phyloP scores from a whole-genome alignment of 768 basidiomycete genomes.

The Dentipellis sp. region DNA sequence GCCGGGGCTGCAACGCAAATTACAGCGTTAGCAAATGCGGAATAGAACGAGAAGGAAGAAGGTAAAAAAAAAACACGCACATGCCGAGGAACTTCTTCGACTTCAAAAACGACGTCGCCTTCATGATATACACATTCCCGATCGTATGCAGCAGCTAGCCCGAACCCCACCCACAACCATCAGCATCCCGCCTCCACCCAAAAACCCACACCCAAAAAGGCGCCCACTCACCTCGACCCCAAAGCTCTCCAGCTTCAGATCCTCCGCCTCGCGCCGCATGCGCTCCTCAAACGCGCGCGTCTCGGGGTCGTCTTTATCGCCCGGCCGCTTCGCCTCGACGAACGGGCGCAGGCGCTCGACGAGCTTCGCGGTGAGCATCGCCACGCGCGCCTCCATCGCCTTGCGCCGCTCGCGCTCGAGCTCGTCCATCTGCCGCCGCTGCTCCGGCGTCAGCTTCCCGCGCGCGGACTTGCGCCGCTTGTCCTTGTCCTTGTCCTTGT shows the following conservation, averaged over 20 bases:
- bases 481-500: slow-evolving; percentile 25
- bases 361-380: slow-evolving; percentile 68
- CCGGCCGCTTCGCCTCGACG: slow-evolving; percentile 82
- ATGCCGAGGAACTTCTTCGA: slow-evolving; percentile 86
- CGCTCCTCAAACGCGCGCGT: slow-evolving; percentile 67
- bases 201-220: neutral
- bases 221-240: slow-evolving; percentile 74
- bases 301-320: slow-evolving; percentile 75
- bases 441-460: slow-evolving; percentile 66
- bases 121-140: slow-evolving; percentile 87
- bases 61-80: slow-evolving; percentile 34
- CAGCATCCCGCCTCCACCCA: neutral
- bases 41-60: slow-evolving; percentile 1
- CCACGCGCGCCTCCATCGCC: slow-evolving; percentile 71
- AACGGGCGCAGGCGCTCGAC: slow-evolving; percentile 81
- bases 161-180: too few relatives aligned
- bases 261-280: slow-evolving; percentile 81
- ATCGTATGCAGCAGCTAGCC: slow-evolving; percentile 78
- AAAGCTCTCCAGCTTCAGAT: slow-evolving; percentile 95
- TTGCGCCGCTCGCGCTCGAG: slow-evolving; percentile 76
- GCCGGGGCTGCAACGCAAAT: slow-evolving; percentile 53
- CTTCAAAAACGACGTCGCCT: slow-evolving; percentile 87
- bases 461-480: slow-evolving; percentile 28
- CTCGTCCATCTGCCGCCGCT: slow-evolving; percentile 73
- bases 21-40: neutral